Percentiles rank a stretch among this genome's conserved stretches.
phyloP scores from a whole-genome alignment of 139 green algal genomes.

The Auxenochlorella pyrenoidosa region DNA sequence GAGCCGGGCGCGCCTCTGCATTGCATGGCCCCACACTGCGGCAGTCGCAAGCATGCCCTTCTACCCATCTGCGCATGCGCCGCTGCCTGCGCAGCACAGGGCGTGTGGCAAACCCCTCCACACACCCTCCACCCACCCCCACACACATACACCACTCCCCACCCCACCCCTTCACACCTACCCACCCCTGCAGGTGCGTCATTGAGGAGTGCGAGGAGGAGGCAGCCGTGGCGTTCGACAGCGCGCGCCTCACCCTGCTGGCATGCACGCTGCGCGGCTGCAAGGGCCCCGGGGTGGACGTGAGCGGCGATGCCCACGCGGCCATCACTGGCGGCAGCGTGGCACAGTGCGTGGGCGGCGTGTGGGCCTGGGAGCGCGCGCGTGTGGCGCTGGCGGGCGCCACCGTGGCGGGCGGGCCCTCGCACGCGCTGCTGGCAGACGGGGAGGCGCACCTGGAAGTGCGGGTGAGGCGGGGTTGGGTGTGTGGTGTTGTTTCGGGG shows the following conservation, averaged over 20 bases:
- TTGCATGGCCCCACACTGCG: no score
- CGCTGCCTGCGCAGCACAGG: no score
- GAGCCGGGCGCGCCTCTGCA: no score
- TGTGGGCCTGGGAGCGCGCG: conserved; percentile 66
- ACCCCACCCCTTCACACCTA: no score
- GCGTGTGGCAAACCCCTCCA: no score
- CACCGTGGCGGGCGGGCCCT: conserved; percentile 47
- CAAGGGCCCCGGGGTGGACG: conserved; percentile 64
- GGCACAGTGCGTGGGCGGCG: conserved; percentile 56
- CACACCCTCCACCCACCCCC: no score
- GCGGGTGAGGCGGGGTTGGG: conserved; percentile 6
- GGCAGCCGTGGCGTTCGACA: conserved; percentile 57
- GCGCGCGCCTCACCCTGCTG: conserved; percentile 10
- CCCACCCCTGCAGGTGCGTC: conserved; percentile 43
- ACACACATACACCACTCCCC: neutral
- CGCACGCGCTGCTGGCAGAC: conserved; percentile 59
- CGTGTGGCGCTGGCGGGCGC: neutral
- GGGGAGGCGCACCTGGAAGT: conserved; percentile 1
- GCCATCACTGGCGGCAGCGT: conserved; percentile 16
- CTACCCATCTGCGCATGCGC: no score
- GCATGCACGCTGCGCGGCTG: conserved; percentile 45
- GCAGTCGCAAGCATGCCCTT: no score
- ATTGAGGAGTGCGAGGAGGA: conserved; percentile 61
- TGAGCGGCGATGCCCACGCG: conserved; percentile 24
- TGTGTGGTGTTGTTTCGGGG: no score